phyloP scores from a whole-genome alignment of 805 yeast species.

The Zygoascus ofunaensis region DNA sequence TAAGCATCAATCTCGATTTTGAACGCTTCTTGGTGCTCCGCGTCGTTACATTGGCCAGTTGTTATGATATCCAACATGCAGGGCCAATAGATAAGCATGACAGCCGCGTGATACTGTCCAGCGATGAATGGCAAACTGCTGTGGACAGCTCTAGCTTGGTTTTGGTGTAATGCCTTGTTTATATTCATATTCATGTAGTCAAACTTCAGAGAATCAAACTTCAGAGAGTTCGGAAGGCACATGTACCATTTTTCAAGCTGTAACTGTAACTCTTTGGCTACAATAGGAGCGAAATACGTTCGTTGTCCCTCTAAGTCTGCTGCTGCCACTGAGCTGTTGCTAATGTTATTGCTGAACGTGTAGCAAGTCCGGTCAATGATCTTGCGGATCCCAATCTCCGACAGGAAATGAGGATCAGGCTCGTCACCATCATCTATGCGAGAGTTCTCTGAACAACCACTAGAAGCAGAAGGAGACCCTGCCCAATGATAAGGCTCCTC shows the following conservation, averaged over 20 bases:
- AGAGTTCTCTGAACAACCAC: no score
- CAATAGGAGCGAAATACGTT: slow-evolving; percentile 4
- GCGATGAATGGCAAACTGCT: slow-evolving; percentile 1
- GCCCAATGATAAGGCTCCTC: slow-evolving; percentile 4
- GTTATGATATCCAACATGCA: slow-evolving; percentile 5
- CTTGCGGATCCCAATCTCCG: slow-evolving; percentile 5
- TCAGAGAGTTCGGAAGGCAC: slow-evolving; percentile 3
- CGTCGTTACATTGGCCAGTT: not conserved
- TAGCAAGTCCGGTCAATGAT: slow-evolving; percentile 5
- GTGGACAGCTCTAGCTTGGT: slow-evolving; percentile 1
- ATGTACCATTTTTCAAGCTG: slow-evolving; percentile 5
- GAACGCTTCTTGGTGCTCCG: slow-evolving; percentile 5
- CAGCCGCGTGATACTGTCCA: slow-evolving; percentile 6
- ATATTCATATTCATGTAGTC: no score
- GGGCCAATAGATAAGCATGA: slow-evolving; percentile 5
- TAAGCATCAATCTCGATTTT: slow-evolving; percentile 5
- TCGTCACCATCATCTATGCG: no score
- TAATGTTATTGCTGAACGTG: slow-evolving; percentile 4
- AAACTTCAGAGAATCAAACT: no score
- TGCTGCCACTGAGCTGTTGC: no score
- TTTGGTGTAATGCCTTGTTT: no score
- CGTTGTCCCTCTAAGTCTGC: not conserved
- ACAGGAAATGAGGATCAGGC: slow-evolving; percentile 6
- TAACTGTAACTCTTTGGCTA: slow-evolving; percentile 6
- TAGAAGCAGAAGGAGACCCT: slow-evolving; percentile 1